phyloP scores from a whole-genome alignment of 2,329 filamentous ascomycete species.

The Epichloe elymi region DNA sequence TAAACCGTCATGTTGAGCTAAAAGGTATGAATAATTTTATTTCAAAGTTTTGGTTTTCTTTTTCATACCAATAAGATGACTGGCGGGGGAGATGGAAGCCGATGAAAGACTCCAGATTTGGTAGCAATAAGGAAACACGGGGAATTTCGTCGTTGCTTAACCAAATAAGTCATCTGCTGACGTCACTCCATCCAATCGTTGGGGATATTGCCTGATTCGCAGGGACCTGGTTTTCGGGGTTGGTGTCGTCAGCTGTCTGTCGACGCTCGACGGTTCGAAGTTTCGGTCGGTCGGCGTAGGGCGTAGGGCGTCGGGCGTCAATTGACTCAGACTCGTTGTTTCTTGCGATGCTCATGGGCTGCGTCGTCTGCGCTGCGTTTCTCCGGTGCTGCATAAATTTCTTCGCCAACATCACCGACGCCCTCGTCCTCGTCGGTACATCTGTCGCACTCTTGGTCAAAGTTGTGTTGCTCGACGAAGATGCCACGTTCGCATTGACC shows the following conservation, averaged over 20 bases:
- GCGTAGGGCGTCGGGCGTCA: too few relatives aligned
- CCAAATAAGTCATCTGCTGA: background rate
- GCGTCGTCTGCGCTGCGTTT: slow-evolving; percentile 11
- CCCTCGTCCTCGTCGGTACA: slow-evolving; percentile 30
- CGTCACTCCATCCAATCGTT: background rate
- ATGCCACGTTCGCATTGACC: slow-evolving; percentile 30
- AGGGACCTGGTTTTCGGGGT: too few relatives aligned
- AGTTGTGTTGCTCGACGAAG: slow-evolving; percentile 28
- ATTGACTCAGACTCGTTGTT: slow-evolving; percentile 17
- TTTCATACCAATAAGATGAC: too few relatives aligned
- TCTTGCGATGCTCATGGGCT: slow-evolving; percentile 13
- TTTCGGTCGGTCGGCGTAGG: too few relatives aligned
- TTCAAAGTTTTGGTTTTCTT: too few relatives aligned
- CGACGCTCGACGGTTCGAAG: too few relatives aligned
- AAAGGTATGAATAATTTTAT: background rate
- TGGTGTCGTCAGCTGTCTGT: too few relatives aligned
- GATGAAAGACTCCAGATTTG: too few relatives aligned
- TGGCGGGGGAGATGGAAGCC: too few relatives aligned
- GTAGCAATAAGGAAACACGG: background rate
- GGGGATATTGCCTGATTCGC: background rate
- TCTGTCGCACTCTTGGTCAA: slow-evolving; percentile 34
- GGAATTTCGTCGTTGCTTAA: too few relatives aligned
- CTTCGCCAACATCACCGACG: slow-evolving; percentile 26
- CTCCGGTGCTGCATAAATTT: slow-evolving; percentile 8
- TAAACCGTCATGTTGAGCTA: background rate